These are phyloP conservation scores for Ilyonectria sp. DNA, from an alignment of 2,329 filamentous ascomycete species.

Conservation along the genomic window DNA sequence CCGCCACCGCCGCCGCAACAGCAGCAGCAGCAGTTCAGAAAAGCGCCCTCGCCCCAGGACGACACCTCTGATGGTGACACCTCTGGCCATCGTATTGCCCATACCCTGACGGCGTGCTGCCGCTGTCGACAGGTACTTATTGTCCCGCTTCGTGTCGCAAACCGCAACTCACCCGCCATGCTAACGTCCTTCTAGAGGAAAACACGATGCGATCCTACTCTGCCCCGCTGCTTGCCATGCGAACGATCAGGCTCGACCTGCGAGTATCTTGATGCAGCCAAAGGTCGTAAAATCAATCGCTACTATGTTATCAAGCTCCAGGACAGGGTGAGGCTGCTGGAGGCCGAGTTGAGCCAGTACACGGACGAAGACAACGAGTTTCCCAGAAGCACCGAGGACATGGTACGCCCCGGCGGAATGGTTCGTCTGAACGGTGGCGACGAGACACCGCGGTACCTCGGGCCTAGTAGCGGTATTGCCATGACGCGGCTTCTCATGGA, in stretches of 20 bases:
- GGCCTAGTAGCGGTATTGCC: slow-evolving; percentile 94
- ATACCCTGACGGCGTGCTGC: slow-evolving; percentile 85
- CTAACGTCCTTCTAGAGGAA: slow-evolving; percentile 76
- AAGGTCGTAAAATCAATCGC: slow-evolving; percentile 87
- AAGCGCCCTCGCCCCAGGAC: slow-evolving; percentile 52
- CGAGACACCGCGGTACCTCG: slow-evolving; percentile 89
- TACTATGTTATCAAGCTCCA: slow-evolving; percentile 95
- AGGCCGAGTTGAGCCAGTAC: slow-evolving; percentile 84
- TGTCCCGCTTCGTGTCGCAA: slow-evolving; percentile 21
- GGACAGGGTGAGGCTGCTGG: slow-evolving; percentile 85
- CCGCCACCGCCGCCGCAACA: slow-evolving; percentile 42
- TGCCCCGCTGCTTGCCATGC: slow-evolving; percentile 93
- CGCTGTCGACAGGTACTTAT: slow-evolving; percentile 81
- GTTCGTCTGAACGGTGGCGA: slow-evolving; percentile 89
- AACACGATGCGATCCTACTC: slow-evolving; percentile 93
- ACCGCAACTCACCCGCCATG: slow-evolving; percentile 20
- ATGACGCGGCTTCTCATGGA: slow-evolving; percentile 97
- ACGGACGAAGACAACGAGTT: slow-evolving; percentile 82
- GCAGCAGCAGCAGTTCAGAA: slow-evolving; percentile 49
- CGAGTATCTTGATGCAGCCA: slow-evolving; percentile 94
- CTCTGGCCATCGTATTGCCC: slow-evolving; percentile 76
- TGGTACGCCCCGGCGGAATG: slow-evolving; percentile 88
- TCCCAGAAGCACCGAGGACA: slow-evolving; percentile 82
- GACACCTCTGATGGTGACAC: slow-evolving; percentile 66
- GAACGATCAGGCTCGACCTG: slow-evolving; percentile 92